Evolutionary conservation across 2,329 filamentous ascomycete genomes (phyloP).

Genomic region (Fusarium transvaalense): DNA sequence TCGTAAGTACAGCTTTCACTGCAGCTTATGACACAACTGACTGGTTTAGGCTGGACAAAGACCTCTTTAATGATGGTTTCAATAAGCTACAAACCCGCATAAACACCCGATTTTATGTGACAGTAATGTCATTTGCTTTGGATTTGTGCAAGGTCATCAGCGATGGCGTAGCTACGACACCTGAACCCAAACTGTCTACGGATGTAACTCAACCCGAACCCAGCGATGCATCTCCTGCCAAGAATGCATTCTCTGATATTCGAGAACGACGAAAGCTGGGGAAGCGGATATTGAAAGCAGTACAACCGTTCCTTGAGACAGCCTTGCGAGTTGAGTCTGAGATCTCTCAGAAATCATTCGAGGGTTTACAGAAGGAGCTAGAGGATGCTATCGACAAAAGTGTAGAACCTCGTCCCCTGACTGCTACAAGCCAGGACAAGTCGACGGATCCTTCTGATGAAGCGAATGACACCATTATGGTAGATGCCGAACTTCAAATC

Average conservation of each 20-base stretch:
- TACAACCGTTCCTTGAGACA: constrained; percentile 81
- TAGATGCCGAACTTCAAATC: constrained; percentile 63
- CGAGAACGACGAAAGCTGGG: constrained; percentile 87
- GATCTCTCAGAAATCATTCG: constrained; percentile 76
- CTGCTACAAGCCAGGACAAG: constrained; percentile 53
- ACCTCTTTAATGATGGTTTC: constrained; percentile 68
- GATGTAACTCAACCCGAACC: constrained; percentile 51
- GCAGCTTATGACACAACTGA: constrained; percentile 54
- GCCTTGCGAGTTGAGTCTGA: constrained; percentile 86
- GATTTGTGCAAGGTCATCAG: constrained; percentile 69
- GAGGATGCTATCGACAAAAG: constrained; percentile 79
- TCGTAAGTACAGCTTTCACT: constrained; percentile 69
- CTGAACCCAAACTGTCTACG: constrained; percentile 45
- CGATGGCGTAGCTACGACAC: constrained; percentile 62
- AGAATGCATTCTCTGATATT: constrained; percentile 72
- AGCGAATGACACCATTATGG: constrained; percentile 64
- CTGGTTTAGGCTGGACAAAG: constrained; percentile 70
- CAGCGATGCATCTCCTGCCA: constrained; percentile 63
- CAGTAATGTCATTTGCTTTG: constrained; percentile 67
- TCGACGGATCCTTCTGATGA: constrained; percentile 55
- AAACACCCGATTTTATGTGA: constrained; percentile 69
- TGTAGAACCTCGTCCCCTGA: constrained; percentile 65
- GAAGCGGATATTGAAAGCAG: constrained; percentile 86
- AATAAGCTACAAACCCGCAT: constrained; percentile 64
- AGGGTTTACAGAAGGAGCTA: constrained; percentile 78